Base-by-base conservation (phyloP, 257 asterid genomes). In the Nicotiana undulata region DNA sequence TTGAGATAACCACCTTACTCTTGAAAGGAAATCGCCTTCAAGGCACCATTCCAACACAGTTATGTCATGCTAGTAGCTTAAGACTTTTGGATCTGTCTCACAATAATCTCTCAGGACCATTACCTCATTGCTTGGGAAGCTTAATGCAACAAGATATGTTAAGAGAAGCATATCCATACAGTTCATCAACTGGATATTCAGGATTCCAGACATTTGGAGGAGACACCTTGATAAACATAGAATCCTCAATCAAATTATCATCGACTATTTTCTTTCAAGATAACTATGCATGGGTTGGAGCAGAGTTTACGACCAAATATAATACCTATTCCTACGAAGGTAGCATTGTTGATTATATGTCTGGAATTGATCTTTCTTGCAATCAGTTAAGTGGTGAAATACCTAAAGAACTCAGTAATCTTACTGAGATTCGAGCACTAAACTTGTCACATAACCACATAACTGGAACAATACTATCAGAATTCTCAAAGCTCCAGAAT, bases 361-460 rank as follows among this genome's bases (percentile, higher is more conserved):
- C 34, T 17, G 68, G 37, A 58, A 59, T 77, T 58, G 58, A 77
- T 77, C 26, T 76, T 28, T 76, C 65, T 28, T 51, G 15, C 63
- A 76, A 76, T 3, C 34, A 53, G 12, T 31, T 76, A 15, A 24
- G 8, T 16, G 80, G 80, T 32, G 26, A 53, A 76, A 51, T 74
- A 10, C 81, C 81, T 1, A 31, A 9, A 16, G 68, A 55, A 29
- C 68, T 77, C 24, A n/a, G 81, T 28, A 77, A 77, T 7, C 46
- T 58, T 29, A 58, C 53, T 18, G 9, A 58, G 31, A 2, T 77
- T 22, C 81, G 16, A 0, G 59, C 81, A 1, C 28, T 78, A 24
- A 78, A 78, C 56, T 26, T 77, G 29, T 77, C 81, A 46, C 72
- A 58, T 17, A 77, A 77, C 68, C 37, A 58, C 63, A 20, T 77